A percentile compares a stretch with the other conserved stretches of the same genome.
Conservation (phyloP, 2,329 filamentous ascomycete species). For the Clarireedia sp. region DNA sequence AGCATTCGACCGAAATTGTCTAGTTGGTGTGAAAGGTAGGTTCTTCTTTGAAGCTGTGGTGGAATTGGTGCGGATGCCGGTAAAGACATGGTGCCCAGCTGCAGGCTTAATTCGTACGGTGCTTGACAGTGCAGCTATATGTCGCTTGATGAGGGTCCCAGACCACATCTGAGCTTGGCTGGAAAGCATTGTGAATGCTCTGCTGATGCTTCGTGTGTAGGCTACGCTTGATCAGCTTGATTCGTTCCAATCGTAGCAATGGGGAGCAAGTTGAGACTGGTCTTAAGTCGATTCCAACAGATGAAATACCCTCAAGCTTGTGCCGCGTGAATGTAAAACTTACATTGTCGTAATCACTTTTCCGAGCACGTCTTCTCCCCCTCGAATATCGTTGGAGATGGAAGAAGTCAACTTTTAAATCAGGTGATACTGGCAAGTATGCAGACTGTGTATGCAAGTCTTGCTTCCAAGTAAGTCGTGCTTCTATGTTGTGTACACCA, state of each 20-base stretch:
- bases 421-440: conserved; percentile 7
- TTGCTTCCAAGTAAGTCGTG: conserved; percentile 7
- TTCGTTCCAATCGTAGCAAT: background rate
- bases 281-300: background rate
- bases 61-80: background rate
- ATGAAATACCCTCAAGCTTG: background rate
- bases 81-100: background rate
- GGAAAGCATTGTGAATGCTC: background rate
- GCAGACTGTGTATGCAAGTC: conserved; percentile 6
- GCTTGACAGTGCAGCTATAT: background rate
- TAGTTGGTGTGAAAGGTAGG: conserved; percentile 1
- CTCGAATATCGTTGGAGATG: background rate
- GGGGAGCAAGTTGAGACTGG: background rate
- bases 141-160: background rate
- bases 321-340: conserved; percentile 5
- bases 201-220: background rate
- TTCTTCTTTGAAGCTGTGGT: background rate
- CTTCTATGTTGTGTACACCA: conserved; percentile 7
- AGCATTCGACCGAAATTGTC: conserved; percentile 7
- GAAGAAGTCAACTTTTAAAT: conserved; percentile 1
- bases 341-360: conserved; percentile 2
- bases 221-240: background rate
- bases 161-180: too few species aligned
- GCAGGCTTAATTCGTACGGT: background rate
- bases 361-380: background rate